A percentile compares a stretch with the other conserved stretches of the same genome.
phyloP scores from a whole-genome alignment of 208 protist species.

The Leishmania martiniquensis region DNA sequence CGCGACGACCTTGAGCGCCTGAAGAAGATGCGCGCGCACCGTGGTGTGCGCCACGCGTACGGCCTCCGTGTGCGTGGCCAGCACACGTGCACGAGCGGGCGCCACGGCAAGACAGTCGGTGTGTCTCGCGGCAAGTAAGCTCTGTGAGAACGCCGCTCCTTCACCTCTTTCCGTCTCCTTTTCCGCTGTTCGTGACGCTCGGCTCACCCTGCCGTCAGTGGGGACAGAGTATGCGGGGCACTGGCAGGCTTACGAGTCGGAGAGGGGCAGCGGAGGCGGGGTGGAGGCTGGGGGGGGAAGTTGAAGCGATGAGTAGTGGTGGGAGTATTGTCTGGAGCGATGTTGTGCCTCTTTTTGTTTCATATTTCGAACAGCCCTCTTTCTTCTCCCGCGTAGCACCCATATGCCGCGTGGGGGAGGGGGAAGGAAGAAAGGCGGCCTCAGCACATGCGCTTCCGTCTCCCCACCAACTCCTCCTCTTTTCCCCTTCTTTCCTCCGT shows the following conservation, averaged over 20 bases:
- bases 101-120: conserved; percentile 94
- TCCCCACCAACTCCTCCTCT: too few relatives aligned
- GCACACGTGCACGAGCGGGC: conserved; percentile 99
- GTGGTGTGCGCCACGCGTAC: conserved; percentile 99
- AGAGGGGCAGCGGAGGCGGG: too few relatives aligned
- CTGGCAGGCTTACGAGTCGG: too few relatives aligned
- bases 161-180: too few relatives aligned
- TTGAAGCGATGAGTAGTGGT: too few relatives aligned
- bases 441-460: neutral
- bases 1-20: conserved; percentile 99
- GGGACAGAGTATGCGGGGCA: neutral
- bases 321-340: too few relatives aligned
- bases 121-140: conserved; percentile 83
- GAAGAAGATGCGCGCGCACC: conserved; percentile 99
- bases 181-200: too few relatives aligned
- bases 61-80: conserved; percentile 99
- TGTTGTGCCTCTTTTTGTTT: neutral
- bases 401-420: too few relatives aligned
- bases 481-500: neutral
- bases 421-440: neutral
- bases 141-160: neutral
- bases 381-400: too few relatives aligned
- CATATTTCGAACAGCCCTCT: too few relatives aligned
- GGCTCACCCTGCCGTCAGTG: neutral
- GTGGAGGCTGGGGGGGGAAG: too few relatives aligned